Evolutionary conservation across 768 basidiomycete genomes (phyloP).

Genomic region (Trametes cingulata): DNA sequence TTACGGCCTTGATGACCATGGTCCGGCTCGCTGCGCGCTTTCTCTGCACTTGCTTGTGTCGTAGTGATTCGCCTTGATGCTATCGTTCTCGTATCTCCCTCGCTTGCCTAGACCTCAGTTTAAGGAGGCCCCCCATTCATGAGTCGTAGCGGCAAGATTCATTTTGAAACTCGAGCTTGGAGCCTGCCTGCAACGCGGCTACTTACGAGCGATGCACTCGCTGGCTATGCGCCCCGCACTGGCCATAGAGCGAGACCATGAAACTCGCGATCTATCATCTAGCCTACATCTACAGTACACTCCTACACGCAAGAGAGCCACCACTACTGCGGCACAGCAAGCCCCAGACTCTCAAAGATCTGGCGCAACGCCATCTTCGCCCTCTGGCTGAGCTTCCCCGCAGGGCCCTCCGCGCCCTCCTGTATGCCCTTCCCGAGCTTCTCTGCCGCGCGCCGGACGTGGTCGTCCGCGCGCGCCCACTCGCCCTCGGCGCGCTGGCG

Average conservation of each 20-base stretch:
- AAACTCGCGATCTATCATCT: background rate
- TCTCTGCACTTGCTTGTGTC: background rate
- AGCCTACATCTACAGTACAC: background rate
- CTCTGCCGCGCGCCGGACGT: slow-evolving; percentile 34
- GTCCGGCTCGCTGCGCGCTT: background rate
- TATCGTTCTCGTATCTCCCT: too few relatives aligned
- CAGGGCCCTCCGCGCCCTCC: slow-evolving; percentile 16
- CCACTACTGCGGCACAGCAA: background rate
- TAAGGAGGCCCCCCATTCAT: too few relatives aligned
- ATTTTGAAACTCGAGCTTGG: too few relatives aligned
- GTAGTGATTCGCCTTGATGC: background rate
- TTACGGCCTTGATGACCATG: slow-evolving; percentile 3
- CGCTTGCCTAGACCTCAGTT: too few relatives aligned
- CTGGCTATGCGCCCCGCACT: too few relatives aligned
- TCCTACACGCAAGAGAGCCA: background rate
- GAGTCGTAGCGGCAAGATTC: too few relatives aligned
- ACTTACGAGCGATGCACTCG: too few relatives aligned
- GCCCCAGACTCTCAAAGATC: slow-evolving; percentile 9
- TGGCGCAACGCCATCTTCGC: slow-evolving; percentile 7
- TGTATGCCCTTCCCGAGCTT: slow-evolving; percentile 23
- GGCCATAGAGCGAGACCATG: too few relatives aligned
- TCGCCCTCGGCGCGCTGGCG: slow-evolving; percentile 53
- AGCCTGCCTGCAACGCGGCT: too few relatives aligned
- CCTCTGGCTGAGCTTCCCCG: slow-evolving; percentile 27
- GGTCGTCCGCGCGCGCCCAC: slow-evolving; percentile 48